These are phyloP conservation scores for Marasmius sp. DNA, from an alignment of 1,284 basidiomycete species.

Conservation along the genomic window DNA sequence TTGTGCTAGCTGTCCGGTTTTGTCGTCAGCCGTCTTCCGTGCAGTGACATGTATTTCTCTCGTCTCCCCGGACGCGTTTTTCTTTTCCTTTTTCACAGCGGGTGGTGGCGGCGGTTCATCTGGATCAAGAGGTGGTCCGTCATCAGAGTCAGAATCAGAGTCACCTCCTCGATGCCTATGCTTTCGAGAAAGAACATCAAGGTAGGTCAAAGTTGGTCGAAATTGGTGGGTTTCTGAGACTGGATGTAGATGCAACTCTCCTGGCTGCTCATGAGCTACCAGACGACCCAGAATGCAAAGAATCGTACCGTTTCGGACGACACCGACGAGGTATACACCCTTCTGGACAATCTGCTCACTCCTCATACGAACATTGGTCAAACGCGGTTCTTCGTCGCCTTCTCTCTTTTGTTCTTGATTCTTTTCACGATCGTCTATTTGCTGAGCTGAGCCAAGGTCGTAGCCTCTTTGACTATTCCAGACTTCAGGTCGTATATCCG, in stretches of 20 bases:
- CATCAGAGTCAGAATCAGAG: slow-evolving; percentile 71
- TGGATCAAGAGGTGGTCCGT: slow-evolving; percentile 76
- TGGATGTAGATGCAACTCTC: slow-evolving; percentile 74
- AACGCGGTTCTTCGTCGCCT: slow-evolving; percentile 54
- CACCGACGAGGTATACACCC: slow-evolving; percentile 69
- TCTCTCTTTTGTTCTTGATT: slow-evolving; percentile 59
- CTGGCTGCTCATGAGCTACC: slow-evolving; percentile 35
- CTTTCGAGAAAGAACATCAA: slow-evolving; percentile 69
- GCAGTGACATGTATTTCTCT: slow-evolving; percentile 64
- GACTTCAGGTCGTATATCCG: slow-evolving; percentile 73
- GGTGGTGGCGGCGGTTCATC: slow-evolving; percentile 58
- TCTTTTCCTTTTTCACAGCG: slow-evolving; percentile 57
- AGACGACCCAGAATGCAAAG: slow-evolving; percentile 3
- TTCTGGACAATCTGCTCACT: slow-evolving; percentile 69
- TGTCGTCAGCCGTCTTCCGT: slow-evolving; percentile 65
- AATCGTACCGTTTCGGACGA: slow-evolving; percentile 65
- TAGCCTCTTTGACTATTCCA: slow-evolving; percentile 71
- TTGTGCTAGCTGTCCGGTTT: slow-evolving; percentile 37
- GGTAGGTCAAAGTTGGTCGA: slow-evolving; percentile 75
- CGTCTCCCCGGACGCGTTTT: slow-evolving; percentile 18
- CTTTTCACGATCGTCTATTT: slow-evolving; percentile 73
- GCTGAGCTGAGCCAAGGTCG: slow-evolving; percentile 60
- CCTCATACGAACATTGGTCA: slow-evolving; percentile 67
- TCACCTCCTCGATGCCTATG: slow-evolving; percentile 50
- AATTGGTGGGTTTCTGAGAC: slow-evolving; percentile 76